Base-by-base conservation (phyloP, 2,329 filamentous ascomycete species). In the Seiridium cupressi region DNA sequence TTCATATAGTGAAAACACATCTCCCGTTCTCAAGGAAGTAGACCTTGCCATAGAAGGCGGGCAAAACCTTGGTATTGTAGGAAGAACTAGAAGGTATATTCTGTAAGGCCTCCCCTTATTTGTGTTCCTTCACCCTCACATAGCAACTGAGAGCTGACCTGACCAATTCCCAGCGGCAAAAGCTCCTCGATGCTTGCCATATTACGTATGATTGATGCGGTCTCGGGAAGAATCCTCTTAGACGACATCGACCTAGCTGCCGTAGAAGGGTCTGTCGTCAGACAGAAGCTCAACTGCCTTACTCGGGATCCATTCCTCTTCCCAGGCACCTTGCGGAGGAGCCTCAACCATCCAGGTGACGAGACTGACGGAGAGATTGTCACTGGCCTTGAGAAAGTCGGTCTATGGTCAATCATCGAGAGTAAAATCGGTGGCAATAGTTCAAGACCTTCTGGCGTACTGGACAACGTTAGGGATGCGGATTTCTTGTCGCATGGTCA, bases 401-500 rank as follows among this genome's bases (percentile, higher is more conserved):
- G 57, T 3, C 63, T 65, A 5, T 61, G 59, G 63, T 54, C 18
- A 4, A 42, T 59, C 11, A 35, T 64, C 38, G n/a, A 61, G 44
- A 44, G 32, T 7, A 57, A 44, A 51, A 51, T 58, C 84, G 85
- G 70, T 74, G 77, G 2, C 83, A 73, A 1, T 83, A 84, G 26
- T 40, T 87, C 0, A 10, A 32, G 9, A 8, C 35, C 5, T n/a
- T 42, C 60, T 6, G 46, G 26, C 7, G 47, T 59, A n/a, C 26
- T 61, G 7, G 57, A 61, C 13, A 57, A 31, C 8, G 7, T 38
- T 13, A 56, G 63, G 54, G 51, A 61, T 46, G 46, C 44, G n/a
- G 54, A 60, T 5, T 51, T 56, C 51, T 73, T 89, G 4, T 68
- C 74, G 7, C 87, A 89, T 66, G 87, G 87, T 1, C 86, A 90